Base-by-base conservation (phyloP, 2,329 filamentous ascomycete genomes). In the Colletotrichum nymphaeae region DNA sequence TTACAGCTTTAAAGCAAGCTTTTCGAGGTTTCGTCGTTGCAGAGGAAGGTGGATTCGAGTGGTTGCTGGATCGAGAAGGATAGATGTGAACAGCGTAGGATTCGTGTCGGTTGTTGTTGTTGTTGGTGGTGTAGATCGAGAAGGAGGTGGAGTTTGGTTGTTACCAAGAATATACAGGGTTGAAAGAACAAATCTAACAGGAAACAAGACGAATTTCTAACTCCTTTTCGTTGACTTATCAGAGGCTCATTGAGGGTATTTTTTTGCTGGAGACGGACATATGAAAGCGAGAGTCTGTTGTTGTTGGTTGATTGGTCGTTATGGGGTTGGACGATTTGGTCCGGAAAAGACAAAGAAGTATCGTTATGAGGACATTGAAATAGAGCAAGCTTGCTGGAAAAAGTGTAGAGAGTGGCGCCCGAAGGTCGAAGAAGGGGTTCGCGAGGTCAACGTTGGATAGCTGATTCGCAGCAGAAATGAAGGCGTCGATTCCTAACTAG, bases 361-460 rank as follows among this genome's bases (percentile, higher is more conserved):
- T 83, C 84, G 84, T 86, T 86, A 86, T 82, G 76, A 81, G 79
- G 80, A 85, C 84, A 86, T 86, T 79, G 80, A 81, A 77, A 78
- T 74, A 60, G 49, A 62, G 35, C 63, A 70, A 70, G 64, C 71
- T 74, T 80, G 75, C 32, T 60, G 49, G 56, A 26, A 62, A 78
- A 68, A 63, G 63, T 49, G 26, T 55, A 56, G 65, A 72, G 56
- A 37, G 55, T 66, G 67, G 53, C 30, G 56, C 56, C 71, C 71
- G 52, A 19, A 73, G 58, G 59, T 72, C 42, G 66, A 67, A 58
- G 57, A 8, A 35, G 9, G n/a, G 63, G 28, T 24, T 62, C 8
- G 59, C 68, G 46, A 72, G 56, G 37, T 72, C 46, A 62, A 46
- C 67, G 56, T 63, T 65, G 67, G 32, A 74, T 75, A 75, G 70